Evolutionary conservation across 73 alveolate genomes (phyloP), one percentile per base, ranked within the genome.

Genomic region (Blepharisma japonicum): DNA sequence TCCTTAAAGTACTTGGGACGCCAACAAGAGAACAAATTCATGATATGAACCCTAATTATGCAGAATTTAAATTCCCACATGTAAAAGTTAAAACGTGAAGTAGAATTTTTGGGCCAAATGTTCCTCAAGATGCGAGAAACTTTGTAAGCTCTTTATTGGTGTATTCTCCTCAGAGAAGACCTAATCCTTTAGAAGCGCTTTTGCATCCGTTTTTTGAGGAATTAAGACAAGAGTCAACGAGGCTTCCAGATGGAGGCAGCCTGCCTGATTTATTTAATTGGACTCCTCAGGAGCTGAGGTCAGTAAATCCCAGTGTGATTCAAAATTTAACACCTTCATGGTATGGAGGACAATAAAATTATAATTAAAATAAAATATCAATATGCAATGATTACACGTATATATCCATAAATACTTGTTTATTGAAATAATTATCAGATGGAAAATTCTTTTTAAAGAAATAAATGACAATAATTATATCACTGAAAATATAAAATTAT

Each of bases 201-300:
- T 53, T 82, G 45, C 98, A 94, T 89, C 98, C 98, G 45, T 91
- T 81, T 68, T 94, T 94, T 77, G 98, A 94, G 76, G 98, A 94
- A 47, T 66, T 90, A 18, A 81, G 97, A 48, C 83, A 90, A n/a
- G 82, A 87, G 32, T 79, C 45, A 11, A 47, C 77, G 51, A 71
- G 68, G 21, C 55, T 77, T 53, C 78, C 88, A 6, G 79, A 78
- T 79, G 87, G 87, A 11, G 68, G 49, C 42, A 32, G 42, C 42
- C 45, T 56, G 5, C 86, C 95, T 4, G 92, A 92, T 72, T 78
- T 89, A 49, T 92, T 92, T 68, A 90, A 92, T 71, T 92, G 89
- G 74, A 90, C 89, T 7, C 71, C 79, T 61, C 86, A 90, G 71
- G 98, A 92, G 66, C 32, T 77, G 42, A 32, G 42, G 42, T 32